Evolutionary conservation across 2,329 filamentous ascomycete genomes (phyloP).

Genomic region (Amauroascus verrucosus): DNA sequence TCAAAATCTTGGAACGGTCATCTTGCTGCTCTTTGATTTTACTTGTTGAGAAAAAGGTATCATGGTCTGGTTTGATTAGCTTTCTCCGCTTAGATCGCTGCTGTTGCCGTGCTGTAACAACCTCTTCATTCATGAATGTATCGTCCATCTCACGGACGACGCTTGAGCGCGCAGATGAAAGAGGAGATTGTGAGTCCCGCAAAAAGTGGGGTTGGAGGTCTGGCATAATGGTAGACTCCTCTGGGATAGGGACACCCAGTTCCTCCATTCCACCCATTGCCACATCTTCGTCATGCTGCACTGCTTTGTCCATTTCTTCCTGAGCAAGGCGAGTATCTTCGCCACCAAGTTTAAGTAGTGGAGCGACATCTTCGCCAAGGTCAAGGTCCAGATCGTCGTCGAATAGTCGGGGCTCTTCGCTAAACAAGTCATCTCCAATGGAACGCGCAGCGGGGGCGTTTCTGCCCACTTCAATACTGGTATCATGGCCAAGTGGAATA

Average conservation of each 20-base stretch:
- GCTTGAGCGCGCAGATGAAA: conserved; percentile 45
- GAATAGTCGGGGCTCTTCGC: conserved; percentile 49
- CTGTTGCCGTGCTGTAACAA: conserved; percentile 49
- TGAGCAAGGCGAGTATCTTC: conserved; percentile 29
- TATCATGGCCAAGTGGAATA: conserved; percentile 54
- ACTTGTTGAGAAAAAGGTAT: conserved; percentile 64
- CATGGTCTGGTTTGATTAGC: conserved; percentile 67
- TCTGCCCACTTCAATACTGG: conserved; percentile 81
- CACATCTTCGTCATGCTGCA: conserved; percentile 47
- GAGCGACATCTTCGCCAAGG: conserved; percentile 38
- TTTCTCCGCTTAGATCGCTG: conserved; percentile 72
- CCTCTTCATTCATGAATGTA: conserved; percentile 48
- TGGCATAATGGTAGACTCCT: conserved; percentile 35
- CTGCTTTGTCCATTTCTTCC: conserved; percentile 50
- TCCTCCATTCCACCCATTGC: conserved; percentile 40
- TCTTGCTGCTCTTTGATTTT: conserved; percentile 80
- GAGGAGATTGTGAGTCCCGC: conserved; percentile 43
- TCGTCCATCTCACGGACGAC: conserved; percentile 51
- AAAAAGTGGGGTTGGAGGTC: conserved; percentile 26
- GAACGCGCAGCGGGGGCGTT: conserved; percentile 61
- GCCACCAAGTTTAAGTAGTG: conserved; percentile 32
- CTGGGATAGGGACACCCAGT: conserved; percentile 48
- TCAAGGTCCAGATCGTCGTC: conserved; percentile 47
- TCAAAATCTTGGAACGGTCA: conserved; percentile 77
- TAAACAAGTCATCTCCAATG: conserved; percentile 44